Conservation (phyloP, 345 rosid species). For the Gossypium arboreum region DNA sequence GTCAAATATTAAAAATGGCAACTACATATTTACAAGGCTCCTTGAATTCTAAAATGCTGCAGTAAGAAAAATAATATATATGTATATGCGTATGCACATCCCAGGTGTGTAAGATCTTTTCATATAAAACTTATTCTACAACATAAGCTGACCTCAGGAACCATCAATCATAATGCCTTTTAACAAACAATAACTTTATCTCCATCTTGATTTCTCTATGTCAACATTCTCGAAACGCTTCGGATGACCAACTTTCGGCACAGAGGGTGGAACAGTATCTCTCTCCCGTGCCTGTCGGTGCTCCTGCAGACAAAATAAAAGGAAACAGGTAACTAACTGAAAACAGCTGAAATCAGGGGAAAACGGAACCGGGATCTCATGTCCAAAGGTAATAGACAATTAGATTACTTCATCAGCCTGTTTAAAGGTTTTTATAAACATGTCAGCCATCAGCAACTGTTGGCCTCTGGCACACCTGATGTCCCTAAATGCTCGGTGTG, state of each 20-base stretch:
- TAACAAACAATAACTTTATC: conserved; percentile 22
- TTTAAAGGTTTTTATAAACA: no score
- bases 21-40: conserved; percentile 38
- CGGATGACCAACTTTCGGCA: conserved; percentile 18
- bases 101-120: not conserved
- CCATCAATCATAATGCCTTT: conserved; percentile 6
- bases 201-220: conserved; percentile 32
- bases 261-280: conserved; percentile 29
- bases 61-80: not conserved
- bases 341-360: not conserved
- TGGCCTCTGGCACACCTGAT: not conserved
- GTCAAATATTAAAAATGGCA: not conserved
- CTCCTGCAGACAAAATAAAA: conserved; percentile 34
- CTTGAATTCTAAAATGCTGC: conserved; percentile 10
- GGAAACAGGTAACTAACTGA: not conserved
- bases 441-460: no score
- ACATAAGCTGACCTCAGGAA: not conserved
- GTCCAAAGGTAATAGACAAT: no score
- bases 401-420: not conserved
- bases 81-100: not conserved
- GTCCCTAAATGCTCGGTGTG: not conserved
- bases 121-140: conserved; percentile 17
- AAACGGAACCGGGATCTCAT: not conserved
- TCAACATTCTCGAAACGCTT: conserved; percentile 11
- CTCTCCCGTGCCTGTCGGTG: conserved; percentile 35